Base-by-base conservation (phyloP, 352 stramenopile species). In the Globisporangium okanoganense region DNA sequence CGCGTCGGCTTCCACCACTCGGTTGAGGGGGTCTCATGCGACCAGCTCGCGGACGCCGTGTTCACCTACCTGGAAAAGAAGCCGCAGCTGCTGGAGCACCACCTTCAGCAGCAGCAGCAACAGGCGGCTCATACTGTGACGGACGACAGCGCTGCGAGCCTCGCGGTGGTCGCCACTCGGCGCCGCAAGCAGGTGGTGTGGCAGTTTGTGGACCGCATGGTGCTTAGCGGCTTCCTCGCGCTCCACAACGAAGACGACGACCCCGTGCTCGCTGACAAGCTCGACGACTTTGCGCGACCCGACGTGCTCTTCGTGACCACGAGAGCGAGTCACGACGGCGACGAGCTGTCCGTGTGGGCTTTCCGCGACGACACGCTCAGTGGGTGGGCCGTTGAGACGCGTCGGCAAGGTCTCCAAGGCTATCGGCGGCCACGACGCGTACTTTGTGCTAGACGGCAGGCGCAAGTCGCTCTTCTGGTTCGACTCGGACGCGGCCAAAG, bases 391-490 rank as follows among this genome's bases (percentile, higher is more conserved):
- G 6, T 40, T 69, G 13, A 59, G 36, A 18, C 41, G 49, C 20
- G 47, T 44, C 13, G 35, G 44, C 41, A 61, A 58, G 22, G 10
- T 68, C 24, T 48, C 45, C 5, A 58, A 58, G 35, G 10, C 35
- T 2, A 20, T 40, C 22, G 36, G 36, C 24, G 59, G 47, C 25
- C 33, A 33, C n/a, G 38, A 65, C 13, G 5, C 10, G 31, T 69
- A 69, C 54, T 57, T 54, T 24, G 47, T 69, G 16, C 18, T 56
- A 6, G 35, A 61, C 38, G 56, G 45, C n/a, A 60, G 13, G 24
- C 35, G 38, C 43, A 65, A 69, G 18, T 8, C 38, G 29, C 45
- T 69, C n/a, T 59, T 57, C 40, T 51, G 53, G 51, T 69, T 69
- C 49, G 57, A 55, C 14, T 65, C 63, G 10, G 63, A 69, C 22